Conservation (phyloP, 2,329 filamentous ascomycete species). For the Claviceps digitariae region DNA sequence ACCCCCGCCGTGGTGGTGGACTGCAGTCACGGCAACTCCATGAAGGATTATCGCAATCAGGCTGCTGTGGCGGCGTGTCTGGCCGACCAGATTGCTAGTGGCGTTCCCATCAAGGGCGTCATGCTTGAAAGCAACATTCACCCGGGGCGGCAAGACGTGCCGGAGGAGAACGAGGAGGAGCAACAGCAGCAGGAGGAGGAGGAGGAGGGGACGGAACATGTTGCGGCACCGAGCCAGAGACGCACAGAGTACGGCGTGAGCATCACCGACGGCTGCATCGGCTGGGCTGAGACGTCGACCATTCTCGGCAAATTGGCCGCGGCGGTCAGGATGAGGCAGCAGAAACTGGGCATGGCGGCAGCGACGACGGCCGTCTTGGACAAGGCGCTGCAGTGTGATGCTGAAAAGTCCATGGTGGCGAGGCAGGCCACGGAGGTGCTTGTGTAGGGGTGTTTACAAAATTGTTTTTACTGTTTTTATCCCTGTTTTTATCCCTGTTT, state of each 20-base stretch:
- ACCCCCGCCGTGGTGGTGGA: conserved; percentile 84
- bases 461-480: background rate
- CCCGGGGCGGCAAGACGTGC: conserved; percentile 86
- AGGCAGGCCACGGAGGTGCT: background rate
- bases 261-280: conserved; percentile 95
- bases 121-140: conserved; percentile 99
- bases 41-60: conserved; percentile 96
- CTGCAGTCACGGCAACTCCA: conserved; percentile 91
- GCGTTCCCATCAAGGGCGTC: conserved; percentile 89
- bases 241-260: conserved; percentile 76
- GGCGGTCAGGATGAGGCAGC: conserved; percentile 38
- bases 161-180: conserved; percentile 38
- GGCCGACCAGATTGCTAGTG: conserved; percentile 71
- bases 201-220: too few relatives aligned
- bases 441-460: background rate
- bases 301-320: conserved; percentile 67
- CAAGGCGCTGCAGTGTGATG: background rate
- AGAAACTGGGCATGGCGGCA: background rate
- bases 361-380: background rate
- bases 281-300: conserved; percentile 77
- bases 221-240: conserved; percentile 54
- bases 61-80: conserved; percentile 76
- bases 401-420: background rate
- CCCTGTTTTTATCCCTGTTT: background rate
- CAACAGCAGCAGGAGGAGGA: too few relatives aligned